Evolutionary conservation across 495 filamentous ascomycete genomes (phyloP).

Genomic region (Aspergillus diversus): DNA sequence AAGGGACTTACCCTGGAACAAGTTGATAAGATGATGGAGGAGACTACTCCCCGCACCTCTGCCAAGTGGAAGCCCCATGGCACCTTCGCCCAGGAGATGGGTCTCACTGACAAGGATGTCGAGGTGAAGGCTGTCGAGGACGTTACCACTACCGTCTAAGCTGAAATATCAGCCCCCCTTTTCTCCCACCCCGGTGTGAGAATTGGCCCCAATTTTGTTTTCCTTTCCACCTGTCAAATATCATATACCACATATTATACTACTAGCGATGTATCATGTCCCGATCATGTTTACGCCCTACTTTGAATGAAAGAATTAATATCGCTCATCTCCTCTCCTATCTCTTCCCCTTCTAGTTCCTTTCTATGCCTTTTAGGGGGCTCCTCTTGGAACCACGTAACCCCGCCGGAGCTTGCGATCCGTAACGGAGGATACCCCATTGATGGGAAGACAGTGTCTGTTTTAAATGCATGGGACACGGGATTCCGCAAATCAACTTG

Average conservation of each 20-base stretch:
- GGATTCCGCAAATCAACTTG: background rate
- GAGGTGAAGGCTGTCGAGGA: constrained; percentile 38
- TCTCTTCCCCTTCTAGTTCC: background rate
- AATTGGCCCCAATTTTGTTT: background rate
- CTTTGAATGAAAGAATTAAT: constrained; percentile 3
- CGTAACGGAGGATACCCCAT: too few relatives aligned
- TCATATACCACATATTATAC: constrained; percentile 1
- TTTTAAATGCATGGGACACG: background rate
- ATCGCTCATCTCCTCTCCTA: background rate
- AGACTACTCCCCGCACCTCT: constrained; percentile 77
- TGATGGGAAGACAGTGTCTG: background rate
- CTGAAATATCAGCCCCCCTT: background rate
- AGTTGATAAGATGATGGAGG: constrained; percentile 89
- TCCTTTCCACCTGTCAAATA: background rate
- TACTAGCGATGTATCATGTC: constrained; percentile 4
- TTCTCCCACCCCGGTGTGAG: background rate
- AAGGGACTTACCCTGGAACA: constrained; percentile 88
- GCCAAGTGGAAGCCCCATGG: constrained; percentile 72
- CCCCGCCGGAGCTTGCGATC: too few relatives aligned
- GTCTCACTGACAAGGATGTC: constrained; percentile 45
- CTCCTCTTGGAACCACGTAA: too few relatives aligned
- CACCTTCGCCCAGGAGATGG: constrained; percentile 72
- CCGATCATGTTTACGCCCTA: constrained; percentile 2
- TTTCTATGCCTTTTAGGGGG: too few relatives aligned
- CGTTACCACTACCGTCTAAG: constrained; percentile 40